phyloP scores from a whole-genome alignment of 306 rosid species.

The Mucuna pruriens region DNA sequence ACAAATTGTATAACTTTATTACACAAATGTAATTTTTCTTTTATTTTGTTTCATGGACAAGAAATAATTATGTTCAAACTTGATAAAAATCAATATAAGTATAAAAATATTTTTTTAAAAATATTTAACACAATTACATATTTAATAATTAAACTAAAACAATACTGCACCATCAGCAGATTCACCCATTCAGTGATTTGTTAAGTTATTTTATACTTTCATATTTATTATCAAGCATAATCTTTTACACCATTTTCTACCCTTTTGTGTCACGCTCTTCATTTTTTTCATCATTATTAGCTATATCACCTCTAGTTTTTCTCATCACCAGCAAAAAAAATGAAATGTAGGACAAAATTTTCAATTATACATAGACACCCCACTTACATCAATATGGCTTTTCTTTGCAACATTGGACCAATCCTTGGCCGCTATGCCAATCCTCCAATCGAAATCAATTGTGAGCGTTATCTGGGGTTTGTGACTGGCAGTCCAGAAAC shows the following conservation, averaged over 20 bases:
- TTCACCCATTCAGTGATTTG: too few species aligned
- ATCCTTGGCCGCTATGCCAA: conserved; percentile 64
- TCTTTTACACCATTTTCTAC: not conserved
- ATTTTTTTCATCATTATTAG: not conserved
- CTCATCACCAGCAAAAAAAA: too few species aligned
- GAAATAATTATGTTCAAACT: too few species aligned
- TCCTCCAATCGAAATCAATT: conserved; percentile 74
- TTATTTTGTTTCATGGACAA: not conserved
- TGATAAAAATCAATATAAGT: too few species aligned
- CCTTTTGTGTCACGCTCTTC: not conserved
- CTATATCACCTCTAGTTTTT: too few species aligned
- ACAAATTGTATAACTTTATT: not conserved
- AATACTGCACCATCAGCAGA: too few species aligned
- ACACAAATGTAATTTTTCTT: not conserved
- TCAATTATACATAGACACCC: not conserved
- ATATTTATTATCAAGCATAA: not conserved
- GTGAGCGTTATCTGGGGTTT: conserved; percentile 47
- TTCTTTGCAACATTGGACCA: conserved; percentile 74
- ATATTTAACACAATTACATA: too few species aligned
- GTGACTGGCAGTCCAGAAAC: conserved; percentile 53
- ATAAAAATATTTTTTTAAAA: too few species aligned
- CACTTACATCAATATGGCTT: conserved; percentile 68
- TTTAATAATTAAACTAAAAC: too few species aligned
- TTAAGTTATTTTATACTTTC: not conserved
- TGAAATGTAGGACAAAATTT: not conserved